These are phyloP conservation scores for Boechera stricta DNA, from an alignment of 345 rosid species.

Conservation along the genomic window DNA sequence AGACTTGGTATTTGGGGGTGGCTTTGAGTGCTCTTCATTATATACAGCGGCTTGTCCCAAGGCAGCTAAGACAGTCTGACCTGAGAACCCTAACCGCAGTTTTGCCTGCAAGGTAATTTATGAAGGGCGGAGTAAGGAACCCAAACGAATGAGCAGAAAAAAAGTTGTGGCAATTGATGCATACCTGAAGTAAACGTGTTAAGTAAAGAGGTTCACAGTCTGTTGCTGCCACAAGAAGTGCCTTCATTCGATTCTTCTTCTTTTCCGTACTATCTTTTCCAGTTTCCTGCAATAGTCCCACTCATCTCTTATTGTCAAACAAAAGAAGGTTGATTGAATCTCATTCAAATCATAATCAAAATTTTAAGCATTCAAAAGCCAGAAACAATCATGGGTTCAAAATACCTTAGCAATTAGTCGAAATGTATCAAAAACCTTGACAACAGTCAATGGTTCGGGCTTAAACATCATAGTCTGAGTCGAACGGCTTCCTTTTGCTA, in stretches of 20 bases:
- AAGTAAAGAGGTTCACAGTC: conserved; percentile 95
- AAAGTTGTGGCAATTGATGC: conserved; percentile 46
- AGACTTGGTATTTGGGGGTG: conserved; percentile 66
- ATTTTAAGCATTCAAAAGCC: conserved; percentile 12
- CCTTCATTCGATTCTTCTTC: conserved; percentile 90
- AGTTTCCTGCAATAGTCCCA: conserved; percentile 59
- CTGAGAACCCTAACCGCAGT: conserved; percentile 81
- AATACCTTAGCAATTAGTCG: conserved; percentile 86
- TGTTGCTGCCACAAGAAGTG: conserved; percentile 92
- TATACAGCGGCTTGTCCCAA: conserved; percentile 91
- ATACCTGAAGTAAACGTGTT: conserved; percentile 97
- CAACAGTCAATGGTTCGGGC: conserved; percentile 81
- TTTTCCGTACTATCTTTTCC: conserved; percentile 97
- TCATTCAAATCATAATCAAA: conserved; percentile 1
- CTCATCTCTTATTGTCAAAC: background rate
- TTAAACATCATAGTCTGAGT: conserved; percentile 91
- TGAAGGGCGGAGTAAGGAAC: conserved; percentile 19
- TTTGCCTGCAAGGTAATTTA: conserved; percentile 58
- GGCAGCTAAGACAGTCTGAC: conserved; percentile 89
- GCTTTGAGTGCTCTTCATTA: conserved; percentile 71
- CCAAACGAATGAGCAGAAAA: conserved; percentile 3
- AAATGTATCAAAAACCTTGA: conserved; percentile 79
- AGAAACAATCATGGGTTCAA: background rate
- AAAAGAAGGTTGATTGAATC: conserved; percentile 19
- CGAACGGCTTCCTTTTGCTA: conserved; percentile 91